Evolutionary conservation across 805 yeast species (phyloP).

Genomic region (Candida koratica): DNA sequence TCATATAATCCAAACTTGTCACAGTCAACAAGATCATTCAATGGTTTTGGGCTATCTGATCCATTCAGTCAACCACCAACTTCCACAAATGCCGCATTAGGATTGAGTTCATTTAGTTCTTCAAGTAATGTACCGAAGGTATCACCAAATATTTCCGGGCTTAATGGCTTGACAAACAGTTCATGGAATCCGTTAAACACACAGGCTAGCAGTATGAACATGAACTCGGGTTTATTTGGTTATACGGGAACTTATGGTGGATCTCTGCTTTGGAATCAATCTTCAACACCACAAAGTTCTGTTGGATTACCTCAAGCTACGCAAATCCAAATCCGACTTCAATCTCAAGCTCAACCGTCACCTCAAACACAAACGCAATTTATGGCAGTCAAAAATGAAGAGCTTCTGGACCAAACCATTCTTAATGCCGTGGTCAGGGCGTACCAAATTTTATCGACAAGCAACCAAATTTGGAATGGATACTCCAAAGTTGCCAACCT

Average conservation of each 20-base stretch:
- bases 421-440: conserved; percentile 43
- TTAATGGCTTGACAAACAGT: not conserved
- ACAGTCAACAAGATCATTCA: too few relatives aligned
- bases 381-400: conserved; percentile 7
- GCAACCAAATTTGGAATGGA: conserved; percentile 35
- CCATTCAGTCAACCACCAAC: conserved; percentile 1
- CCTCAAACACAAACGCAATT: not conserved
- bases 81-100: conserved; percentile 3
- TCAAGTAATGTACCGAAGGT: conserved; percentile 6
- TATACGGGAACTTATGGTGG: conserved; percentile 5
- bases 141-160: too few relatives aligned
- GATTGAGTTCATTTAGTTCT: conserved; percentile 6
- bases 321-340: conserved; percentile 2
- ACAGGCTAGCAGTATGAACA: conserved; percentile 6
- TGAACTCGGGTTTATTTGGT: conserved; percentile 6
- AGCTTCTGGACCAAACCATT: conserved; percentile 18
- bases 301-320: conserved; percentile 5
- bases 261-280: conserved; percentile 25
- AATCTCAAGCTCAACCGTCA: not conserved
- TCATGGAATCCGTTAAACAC: too few relatives aligned
- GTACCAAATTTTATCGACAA: conserved; percentile 30
- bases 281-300: conserved; percentile 23
- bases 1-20: too few relatives aligned
- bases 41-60: conserved; percentile 1
- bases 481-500: conserved; percentile 32